Evolutionary conservation across 1,139 yeast genomes (phyloP).

Genomic region (Kodamaea sp.): DNA sequence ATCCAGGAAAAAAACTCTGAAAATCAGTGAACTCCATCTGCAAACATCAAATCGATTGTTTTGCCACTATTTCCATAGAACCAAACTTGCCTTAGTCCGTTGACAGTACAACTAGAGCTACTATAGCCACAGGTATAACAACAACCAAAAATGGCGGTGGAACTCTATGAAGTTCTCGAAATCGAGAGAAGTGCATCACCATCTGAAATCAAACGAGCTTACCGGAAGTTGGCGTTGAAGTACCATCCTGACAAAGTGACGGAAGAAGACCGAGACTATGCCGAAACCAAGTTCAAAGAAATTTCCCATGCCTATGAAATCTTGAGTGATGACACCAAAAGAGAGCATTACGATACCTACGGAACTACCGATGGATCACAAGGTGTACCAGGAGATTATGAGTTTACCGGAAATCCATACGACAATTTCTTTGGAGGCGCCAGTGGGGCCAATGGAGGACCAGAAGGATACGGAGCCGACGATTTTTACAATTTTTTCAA

Average conservation of each 20-base stretch:
- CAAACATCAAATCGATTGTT: no score
- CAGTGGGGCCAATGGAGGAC: slow-evolving; percentile 12
- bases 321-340: slow-evolving; percentile 59
- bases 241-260: slow-evolving; percentile 83
- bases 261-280: slow-evolving; percentile 63
- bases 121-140: background rate
- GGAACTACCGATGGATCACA: slow-evolving; percentile 43
- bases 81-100: no score
- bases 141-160: background rate
- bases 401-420: slow-evolving; percentile 39
- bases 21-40: no score
- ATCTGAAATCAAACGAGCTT: slow-evolving; percentile 73
- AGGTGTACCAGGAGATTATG: slow-evolving; percentile 21
- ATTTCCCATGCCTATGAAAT: slow-evolving; percentile 78
- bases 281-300: slow-evolving; percentile 75
- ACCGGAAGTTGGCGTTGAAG: slow-evolving; percentile 68
- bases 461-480: slow-evolving; percentile 52
- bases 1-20: no score
- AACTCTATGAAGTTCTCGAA: slow-evolving; percentile 67
- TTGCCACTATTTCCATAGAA: no score
- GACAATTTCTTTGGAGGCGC: slow-evolving; percentile 36
- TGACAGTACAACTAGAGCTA: no score
- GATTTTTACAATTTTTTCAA: slow-evolving; percentile 75
- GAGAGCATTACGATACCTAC: slow-evolving; percentile 58
- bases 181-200: slow-evolving; percentile 61